Conservation (phyloP, 192 early-diverging fungal genomes). For the Linnemannia exigua region DNA sequence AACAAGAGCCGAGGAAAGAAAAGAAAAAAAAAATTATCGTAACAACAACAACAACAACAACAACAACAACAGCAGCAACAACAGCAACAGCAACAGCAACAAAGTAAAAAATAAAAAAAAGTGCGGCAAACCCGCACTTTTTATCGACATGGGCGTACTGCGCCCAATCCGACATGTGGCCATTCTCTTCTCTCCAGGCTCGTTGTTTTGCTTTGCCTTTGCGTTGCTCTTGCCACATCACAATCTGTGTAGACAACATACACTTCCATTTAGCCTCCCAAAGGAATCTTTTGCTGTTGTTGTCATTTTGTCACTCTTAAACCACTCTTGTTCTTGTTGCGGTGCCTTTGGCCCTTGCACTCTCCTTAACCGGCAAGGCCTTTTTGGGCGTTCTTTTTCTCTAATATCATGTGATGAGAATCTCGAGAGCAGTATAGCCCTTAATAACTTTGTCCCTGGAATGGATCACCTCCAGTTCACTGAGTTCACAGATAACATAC, state of each 20-base stretch:
- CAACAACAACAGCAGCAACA: not conserved
- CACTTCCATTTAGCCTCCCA: no score
- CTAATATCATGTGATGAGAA: not conserved
- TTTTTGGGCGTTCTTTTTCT: not conserved
- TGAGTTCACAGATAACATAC: no score
- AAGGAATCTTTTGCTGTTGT: no score
- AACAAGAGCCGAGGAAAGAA: not conserved
- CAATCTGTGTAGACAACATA: not conserved
- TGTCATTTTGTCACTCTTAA: not conserved
- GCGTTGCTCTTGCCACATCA: no score
- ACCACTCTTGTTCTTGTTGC: not conserved
- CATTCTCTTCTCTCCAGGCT: not conserved
- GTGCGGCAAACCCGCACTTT: not conserved
- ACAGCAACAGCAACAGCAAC: not conserved
- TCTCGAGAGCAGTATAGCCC: not conserved
- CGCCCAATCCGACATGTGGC: conserved; percentile 2
- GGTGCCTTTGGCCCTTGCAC: not conserved
- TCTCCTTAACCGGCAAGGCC: not conserved
- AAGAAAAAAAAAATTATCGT: not conserved
- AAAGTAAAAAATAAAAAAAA: not conserved
- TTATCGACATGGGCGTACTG: not conserved
- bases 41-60: not conserved
- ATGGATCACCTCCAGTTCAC: not conserved
- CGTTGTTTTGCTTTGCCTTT: not conserved
- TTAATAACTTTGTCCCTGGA: not conserved